Percentiles rank a stretch among this genome's conserved stretches.
These are phyloP conservation scores for Ogataea methanolica DNA, from an alignment of 805 yeast genomes.

Conservation along the genomic window DNA sequence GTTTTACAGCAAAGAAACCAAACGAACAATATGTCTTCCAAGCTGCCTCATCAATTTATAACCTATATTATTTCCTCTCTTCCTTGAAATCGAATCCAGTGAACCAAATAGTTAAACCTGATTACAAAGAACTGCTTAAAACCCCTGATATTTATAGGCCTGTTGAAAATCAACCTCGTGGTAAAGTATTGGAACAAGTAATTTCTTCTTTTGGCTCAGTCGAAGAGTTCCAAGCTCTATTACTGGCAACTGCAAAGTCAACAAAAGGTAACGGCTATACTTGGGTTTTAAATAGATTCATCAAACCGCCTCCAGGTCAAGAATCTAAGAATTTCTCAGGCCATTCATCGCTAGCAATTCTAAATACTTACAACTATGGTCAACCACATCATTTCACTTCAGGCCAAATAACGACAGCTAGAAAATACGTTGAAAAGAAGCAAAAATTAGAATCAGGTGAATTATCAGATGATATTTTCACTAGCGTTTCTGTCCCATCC, in stretches of 20 bases:
- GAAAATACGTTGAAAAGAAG: slow-evolving; percentile 24
- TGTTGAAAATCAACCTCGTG: slow-evolving; percentile 22
- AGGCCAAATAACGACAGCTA: slow-evolving; percentile 44
- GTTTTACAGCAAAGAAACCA: slow-evolving; percentile 40
- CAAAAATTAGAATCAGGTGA: slow-evolving; percentile 11
- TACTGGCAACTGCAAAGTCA: slow-evolving; percentile 63
- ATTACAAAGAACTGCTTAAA: slow-evolving; percentile 33
- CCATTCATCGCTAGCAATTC: slow-evolving; percentile 50
- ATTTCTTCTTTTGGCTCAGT: slow-evolving; percentile 67
- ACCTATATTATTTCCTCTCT: slow-evolving; percentile 45
- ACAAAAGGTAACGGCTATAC: slow-evolving; percentile 88
- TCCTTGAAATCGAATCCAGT: slow-evolving; percentile 29
- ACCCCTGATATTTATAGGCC: slow-evolving; percentile 27
- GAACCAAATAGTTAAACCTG: slow-evolving; percentile 19
- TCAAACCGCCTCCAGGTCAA: slow-evolving; percentile 24
- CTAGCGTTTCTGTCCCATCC: slow-evolving; percentile 24
- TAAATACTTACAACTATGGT: slow-evolving; percentile 89
- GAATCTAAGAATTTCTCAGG: slow-evolving; percentile 20
- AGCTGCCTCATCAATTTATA: slow-evolving; percentile 43
- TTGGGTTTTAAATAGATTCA: slow-evolving; percentile 71
- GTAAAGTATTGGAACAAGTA: slow-evolving; percentile 42
- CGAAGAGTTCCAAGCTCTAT: slow-evolving; percentile 66
- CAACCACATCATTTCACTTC: slow-evolving; percentile 63
- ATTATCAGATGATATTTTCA: slow-evolving; percentile 7
- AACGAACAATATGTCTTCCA: slow-evolving; percentile 40